phyloP scores from a whole-genome alignment of 2,329 filamentous ascomycete species.

The Corynespora cassiicola region DNA sequence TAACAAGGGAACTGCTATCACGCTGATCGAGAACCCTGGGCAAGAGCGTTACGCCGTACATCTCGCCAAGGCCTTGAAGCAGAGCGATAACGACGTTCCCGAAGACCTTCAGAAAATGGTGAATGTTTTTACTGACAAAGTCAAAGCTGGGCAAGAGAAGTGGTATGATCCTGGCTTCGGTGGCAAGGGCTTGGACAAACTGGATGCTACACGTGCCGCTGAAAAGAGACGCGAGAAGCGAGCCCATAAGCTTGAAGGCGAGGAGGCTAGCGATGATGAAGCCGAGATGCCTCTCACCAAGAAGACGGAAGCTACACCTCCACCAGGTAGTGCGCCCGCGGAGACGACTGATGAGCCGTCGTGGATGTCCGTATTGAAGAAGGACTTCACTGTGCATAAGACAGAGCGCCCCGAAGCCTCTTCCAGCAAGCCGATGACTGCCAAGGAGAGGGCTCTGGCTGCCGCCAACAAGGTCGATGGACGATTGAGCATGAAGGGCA shows the following conservation, averaged over 20 bases:
- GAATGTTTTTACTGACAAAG: conserved; percentile 81
- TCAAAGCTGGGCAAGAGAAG: conserved; percentile 91
- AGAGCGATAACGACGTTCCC: conserved; percentile 85
- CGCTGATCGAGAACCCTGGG: conserved; percentile 88
- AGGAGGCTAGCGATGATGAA: conserved; percentile 87
- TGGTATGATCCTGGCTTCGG: conserved; percentile 85
- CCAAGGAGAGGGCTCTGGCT: conserved; percentile 82
- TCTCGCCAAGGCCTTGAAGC: conserved; percentile 88
- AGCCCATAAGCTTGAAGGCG: conserved; percentile 86
- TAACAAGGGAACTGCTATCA: conserved; percentile 93
- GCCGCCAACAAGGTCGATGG: conserved; percentile 91
- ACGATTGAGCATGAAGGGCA: conserved; percentile 85
- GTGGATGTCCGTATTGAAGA: conserved; percentile 58
- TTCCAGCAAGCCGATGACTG: conserved; percentile 63
- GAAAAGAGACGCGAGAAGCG: conserved; percentile 77
- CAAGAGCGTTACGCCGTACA: conserved; percentile 91
- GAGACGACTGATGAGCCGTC: conserved; percentile 29
- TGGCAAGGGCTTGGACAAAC: conserved; percentile 88
- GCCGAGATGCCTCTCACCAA: conserved; percentile 60
- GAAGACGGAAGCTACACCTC: conserved; percentile 59
- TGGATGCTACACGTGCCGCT: conserved; percentile 89
- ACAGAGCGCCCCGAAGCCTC: conserved; percentile 62
- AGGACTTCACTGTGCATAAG: conserved; percentile 75
- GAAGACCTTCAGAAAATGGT: conserved; percentile 68
- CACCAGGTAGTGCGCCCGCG: conserved; percentile 18